phyloP scores from a whole-genome alignment of 75 land plant species.

The Gnetum montanum region DNA sequence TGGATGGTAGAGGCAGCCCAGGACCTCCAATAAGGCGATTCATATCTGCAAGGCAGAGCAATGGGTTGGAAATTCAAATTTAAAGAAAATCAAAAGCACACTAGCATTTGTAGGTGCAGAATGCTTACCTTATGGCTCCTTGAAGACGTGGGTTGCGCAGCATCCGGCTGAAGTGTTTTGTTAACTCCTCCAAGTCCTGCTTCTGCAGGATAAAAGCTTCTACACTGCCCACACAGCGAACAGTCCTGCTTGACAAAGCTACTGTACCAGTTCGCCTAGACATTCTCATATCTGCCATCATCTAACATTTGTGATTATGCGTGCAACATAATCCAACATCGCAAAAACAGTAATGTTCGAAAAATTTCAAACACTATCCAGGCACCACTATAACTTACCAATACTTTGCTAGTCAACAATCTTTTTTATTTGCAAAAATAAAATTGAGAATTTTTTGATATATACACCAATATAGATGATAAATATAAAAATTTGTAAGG shows the following conservation, averaged over 20 bases:
- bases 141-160: constrained; percentile 13
- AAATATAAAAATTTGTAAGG: too few relatives aligned
- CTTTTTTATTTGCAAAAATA: too few relatives aligned
- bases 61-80: too few relatives aligned
- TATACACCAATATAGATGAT: too few relatives aligned
- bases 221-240: constrained; percentile 18
- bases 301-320: not conserved
- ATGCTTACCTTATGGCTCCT: constrained; percentile 29
- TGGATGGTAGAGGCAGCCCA: constrained; percentile 63
- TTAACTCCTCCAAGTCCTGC: constrained; percentile 17
- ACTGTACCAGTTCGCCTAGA: not conserved
- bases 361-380: too few relatives aligned
- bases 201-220: constrained; percentile 29
- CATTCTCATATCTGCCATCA: not conserved
- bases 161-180: constrained; percentile 13
- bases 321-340: too few relatives aligned
- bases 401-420: too few relatives aligned
- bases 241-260: constrained; percentile 24
- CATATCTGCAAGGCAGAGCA: constrained; percentile 56
- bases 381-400: too few relatives aligned
- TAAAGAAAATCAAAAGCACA: too few relatives aligned
- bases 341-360: too few relatives aligned
- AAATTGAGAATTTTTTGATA: too few relatives aligned
- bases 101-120: too few relatives aligned
- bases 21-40: constrained; percentile 66